Evolutionary conservation across 1,139 yeast genomes (phyloP), one percentile per base, ranked within the genome.

Genomic region (Geotrichum siamense): DNA sequence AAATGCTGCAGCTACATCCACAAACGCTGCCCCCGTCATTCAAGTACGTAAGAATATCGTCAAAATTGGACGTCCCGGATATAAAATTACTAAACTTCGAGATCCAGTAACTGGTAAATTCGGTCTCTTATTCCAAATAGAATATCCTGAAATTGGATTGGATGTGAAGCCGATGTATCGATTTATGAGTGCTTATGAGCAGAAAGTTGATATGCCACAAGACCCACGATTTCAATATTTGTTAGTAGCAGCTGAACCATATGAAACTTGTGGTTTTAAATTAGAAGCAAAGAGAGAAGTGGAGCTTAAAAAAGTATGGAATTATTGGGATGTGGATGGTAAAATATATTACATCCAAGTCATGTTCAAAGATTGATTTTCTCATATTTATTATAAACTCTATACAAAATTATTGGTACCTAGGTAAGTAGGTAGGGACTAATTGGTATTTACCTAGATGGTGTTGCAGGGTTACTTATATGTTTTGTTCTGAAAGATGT

Each of bases 221-320:
- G 70, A 72, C 49, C 67, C 71, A 42, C 55, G 63, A 45, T 63
- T 63, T 61, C 94, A 82, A 60, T 85, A 80, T 56, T 57, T 86
- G 51, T 75, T 85, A n/a, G 62, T 85, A 0, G 76, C 85, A 21
- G 93, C 84, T 0, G 94, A 84, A 57, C 95, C 95, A 1, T 86
- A 84, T 60, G 91, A 84, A 48, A 82, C 80, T 44, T 69, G 83
- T 13, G 82, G 79, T 2, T 69, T 86, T 51, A 78, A 82, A 44
- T 68, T 86, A 5, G 91, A 91, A 2, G 37, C 37, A 10, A 71
- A 76, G 20, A 68, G 64, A 23, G 71, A 72, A 26, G 74, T 79
- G 17, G 82, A 77, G 53, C 67, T 69, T 51, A 65, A 71, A 1
- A 66, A 65, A 41, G 73, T 75, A 45, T 82, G 91, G 87, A 76